phyloP scores from a whole-genome alignment of 768 basidiomycete genomes.

The Trametes gibbosa region DNA sequence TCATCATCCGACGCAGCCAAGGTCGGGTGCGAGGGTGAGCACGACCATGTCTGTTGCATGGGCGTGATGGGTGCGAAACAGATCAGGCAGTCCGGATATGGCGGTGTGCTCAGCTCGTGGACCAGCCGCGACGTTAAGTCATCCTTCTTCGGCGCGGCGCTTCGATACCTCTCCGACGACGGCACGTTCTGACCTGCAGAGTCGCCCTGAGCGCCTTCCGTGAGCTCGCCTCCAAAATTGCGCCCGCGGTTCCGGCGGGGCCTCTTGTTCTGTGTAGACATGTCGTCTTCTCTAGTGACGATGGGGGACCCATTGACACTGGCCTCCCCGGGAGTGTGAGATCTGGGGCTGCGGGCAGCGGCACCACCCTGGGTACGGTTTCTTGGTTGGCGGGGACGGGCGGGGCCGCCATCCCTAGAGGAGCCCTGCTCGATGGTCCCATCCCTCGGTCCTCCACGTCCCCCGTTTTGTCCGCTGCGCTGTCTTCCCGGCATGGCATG shows the following conservation, averaged over 20 bases:
- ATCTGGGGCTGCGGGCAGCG: not conserved
- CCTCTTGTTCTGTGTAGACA: not conserved
- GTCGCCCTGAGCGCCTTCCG: not conserved
- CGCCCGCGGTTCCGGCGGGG: conserved; percentile 9
- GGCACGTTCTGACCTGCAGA: not conserved
- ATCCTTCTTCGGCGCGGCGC: conserved; percentile 35
- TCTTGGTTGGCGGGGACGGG: not conserved
- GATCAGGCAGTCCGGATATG: conserved; percentile 77
- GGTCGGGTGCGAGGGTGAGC: conserved; percentile 61
- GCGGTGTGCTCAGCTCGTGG: conserved; percentile 60
- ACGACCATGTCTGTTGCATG: conserved; percentile 83
- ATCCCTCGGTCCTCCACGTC: not conserved
- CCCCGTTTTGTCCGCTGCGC: not conserved
- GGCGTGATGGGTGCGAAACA: conserved; percentile 83
- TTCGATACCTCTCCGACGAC: conserved; percentile 13
- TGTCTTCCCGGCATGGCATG: not conserved
- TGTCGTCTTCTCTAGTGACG: not conserved
- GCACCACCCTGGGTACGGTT: not conserved
- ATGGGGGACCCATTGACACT: not conserved
- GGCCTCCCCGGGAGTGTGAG: not conserved
- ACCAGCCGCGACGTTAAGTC: conserved; percentile 77
- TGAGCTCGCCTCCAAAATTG: conserved; percentile 13
- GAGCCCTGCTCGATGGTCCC: not conserved
- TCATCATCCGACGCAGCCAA: conserved; percentile 24
- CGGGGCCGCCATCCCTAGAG: not conserved